Evolutionary conservation across 495 filamentous ascomycete species (phyloP), one percentile per base, ranked within the genome.

Genomic region (Rostrohypoxylon terebratum): DNA sequence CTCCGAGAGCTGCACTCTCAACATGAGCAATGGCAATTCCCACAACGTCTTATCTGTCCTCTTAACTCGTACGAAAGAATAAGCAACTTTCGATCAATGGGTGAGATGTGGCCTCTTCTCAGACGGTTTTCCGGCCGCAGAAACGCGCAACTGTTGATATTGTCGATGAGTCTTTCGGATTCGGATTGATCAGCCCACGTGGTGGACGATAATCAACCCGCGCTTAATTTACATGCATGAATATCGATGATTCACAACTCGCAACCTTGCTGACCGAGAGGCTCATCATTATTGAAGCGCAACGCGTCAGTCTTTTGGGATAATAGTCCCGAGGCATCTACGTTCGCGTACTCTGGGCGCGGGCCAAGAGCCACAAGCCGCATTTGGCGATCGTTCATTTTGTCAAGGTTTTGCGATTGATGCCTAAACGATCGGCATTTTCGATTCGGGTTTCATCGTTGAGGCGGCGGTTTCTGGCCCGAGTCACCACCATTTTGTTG

Each of bases 71-170:
- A 55, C 51, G 51, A 36, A 53, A 36, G 21, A 34, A 31, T 55
- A 55, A 55, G 51, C 51, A 55, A 55, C 51, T 55, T 55, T 55
- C 51, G 31, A 55, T 55, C 51, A 11, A 18, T 36, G 4, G 28
- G 36, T n/a, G n/a, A 55, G 51, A 55, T 36, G 28, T 55, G 51
- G 51, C 51, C 51, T 55, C 16, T 55, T 55, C 51, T 55, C 48
- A n/a, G 28, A 14, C 25, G 10, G 10, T 1, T 25, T 50, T 50
- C 3, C 47, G 20, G 25, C 20, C 23, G 14, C 7, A 54, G 31
- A 7, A 55, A 20, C 51, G 34, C 23, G 51, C 51, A 55, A 18
- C 6, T 18, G 36, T 34, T 55, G 51, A 18, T 54, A 28, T 16
- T 14, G 50, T 33, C 50, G 51, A 55, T 55, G 51, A 55, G 28